Conservation (phyloP, 2,329 filamentous ascomycete species). For the Paecilomyces dactylethromorphus region DNA sequence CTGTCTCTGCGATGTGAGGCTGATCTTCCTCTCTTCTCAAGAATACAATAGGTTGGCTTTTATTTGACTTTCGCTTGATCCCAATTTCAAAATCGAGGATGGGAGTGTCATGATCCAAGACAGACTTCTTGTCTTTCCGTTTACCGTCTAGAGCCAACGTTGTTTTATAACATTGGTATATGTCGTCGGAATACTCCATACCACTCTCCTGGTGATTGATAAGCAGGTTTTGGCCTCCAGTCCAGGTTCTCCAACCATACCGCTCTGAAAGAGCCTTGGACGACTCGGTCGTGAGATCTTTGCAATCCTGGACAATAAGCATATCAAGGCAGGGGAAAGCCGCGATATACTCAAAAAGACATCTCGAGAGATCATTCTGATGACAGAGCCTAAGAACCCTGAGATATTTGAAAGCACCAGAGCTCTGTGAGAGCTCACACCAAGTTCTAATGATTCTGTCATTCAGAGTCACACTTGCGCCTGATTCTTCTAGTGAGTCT, state of each 20-base stretch:
- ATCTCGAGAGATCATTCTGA: constrained; percentile 24
- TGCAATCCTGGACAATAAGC: constrained; percentile 28
- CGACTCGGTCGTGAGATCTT: constrained; percentile 16
- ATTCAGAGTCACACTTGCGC: constrained; percentile 18
- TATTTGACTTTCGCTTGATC: constrained; percentile 1
- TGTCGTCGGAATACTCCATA: constrained; percentile 2
- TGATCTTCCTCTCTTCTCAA: constrained; percentile 1
- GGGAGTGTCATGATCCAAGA: constrained; percentile 8
- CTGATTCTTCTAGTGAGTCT: constrained; percentile 6
- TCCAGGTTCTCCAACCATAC: constrained; percentile 22
- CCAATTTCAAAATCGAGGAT: constrained; percentile 20
- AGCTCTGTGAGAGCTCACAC: constrained; percentile 28
- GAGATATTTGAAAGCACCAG: constrained; percentile 30
- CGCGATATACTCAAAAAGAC: constrained; percentile 26
- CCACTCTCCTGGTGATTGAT: neutral
- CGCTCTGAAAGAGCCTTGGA: constrained; percentile 9
- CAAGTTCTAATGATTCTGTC: constrained; percentile 36
- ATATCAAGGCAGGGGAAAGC: constrained; percentile 29
- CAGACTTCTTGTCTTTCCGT: neutral
- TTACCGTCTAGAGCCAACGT: constrained; percentile 2
- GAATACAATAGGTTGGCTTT: constrained; percentile 3
- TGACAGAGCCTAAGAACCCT: constrained; percentile 28
- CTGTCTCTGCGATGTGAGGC: neutral
- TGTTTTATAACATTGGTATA: constrained; percentile 12
- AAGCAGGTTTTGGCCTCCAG: neutral